These are phyloP conservation scores for Aspergillus fructus DNA, from an alignment of 2,329 filamentous ascomycete species.

Conservation along the genomic window DNA sequence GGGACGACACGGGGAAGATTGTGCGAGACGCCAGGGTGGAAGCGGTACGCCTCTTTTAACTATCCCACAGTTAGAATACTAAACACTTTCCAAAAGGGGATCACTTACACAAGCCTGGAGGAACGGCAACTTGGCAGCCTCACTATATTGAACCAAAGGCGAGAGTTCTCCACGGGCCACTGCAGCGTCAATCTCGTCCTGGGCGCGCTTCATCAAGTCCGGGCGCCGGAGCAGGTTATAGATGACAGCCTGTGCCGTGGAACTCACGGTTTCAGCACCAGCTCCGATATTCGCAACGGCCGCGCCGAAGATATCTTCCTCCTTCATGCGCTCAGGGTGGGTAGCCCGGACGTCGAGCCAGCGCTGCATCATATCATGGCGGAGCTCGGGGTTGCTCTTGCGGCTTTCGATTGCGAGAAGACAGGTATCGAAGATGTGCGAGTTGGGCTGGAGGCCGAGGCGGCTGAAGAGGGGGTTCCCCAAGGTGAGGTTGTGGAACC, in stretches of 20 bases:
- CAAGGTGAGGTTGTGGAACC: constrained; percentile 36
- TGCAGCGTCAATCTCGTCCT: background rate
- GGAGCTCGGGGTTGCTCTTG: constrained; percentile 30
- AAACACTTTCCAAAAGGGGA: no score
- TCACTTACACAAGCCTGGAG: constrained; percentile 35
- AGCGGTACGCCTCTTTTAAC: constrained; percentile 40
- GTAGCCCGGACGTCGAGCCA: constrained; percentile 35
- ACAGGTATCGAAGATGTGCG: constrained; percentile 41
- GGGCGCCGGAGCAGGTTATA: constrained; percentile 36
- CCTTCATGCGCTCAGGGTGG: constrained; percentile 34
- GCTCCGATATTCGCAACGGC: constrained; percentile 39
- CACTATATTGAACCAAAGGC: constrained; percentile 22
- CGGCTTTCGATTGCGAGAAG: constrained; percentile 31
- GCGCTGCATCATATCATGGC: constrained; percentile 38
- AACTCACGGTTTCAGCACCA: constrained; percentile 40
- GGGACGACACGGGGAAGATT: constrained; percentile 32
- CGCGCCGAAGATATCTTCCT: constrained; percentile 35
- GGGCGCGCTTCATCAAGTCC: constrained; percentile 22
- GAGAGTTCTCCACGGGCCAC: constrained; percentile 19
- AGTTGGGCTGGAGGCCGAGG: constrained; percentile 34
- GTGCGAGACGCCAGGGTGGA: constrained; percentile 32
- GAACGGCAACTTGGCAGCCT: constrained; percentile 33
- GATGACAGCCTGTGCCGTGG: constrained; percentile 36
- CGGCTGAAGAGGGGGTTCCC: constrained; percentile 40
- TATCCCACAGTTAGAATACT: background rate